These are phyloP conservation scores for Hypoxylon sp. DNA, from an alignment of 2,329 filamentous ascomycete species.

Conservation along the genomic window DNA sequence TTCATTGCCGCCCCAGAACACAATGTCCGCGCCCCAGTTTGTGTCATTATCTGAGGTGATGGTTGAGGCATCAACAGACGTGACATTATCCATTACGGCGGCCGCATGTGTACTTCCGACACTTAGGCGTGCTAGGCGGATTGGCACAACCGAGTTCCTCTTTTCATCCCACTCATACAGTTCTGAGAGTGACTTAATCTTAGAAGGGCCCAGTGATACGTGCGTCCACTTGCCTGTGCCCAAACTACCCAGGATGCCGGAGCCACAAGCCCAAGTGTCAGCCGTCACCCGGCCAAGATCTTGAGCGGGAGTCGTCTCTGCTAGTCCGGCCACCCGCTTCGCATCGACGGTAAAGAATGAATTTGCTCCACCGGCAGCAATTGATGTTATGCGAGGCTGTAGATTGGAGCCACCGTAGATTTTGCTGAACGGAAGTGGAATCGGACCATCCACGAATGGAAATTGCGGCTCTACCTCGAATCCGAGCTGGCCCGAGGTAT, in stretches of 20 bases:
- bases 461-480: slow-evolving; percentile 71
- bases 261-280: slow-evolving; percentile 87
- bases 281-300: slow-evolving; percentile 66
- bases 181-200: slow-evolving; percentile 83
- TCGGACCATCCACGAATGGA: slow-evolving; percentile 72
- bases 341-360: slow-evolving; percentile 89
- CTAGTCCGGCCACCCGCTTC: slow-evolving; percentile 58
- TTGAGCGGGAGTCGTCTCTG: slow-evolving; percentile 50
- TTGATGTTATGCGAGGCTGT: slow-evolving; percentile 72
- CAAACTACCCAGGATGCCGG: slow-evolving; percentile 82
- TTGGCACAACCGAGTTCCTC: slow-evolving; percentile 72
- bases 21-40: slow-evolving; percentile 86
- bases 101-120: slow-evolving; percentile 83
- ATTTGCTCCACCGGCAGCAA: slow-evolving; percentile 86
- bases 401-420: slow-evolving; percentile 75
- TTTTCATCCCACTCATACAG: slow-evolving; percentile 88
- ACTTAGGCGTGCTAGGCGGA: slow-evolving; percentile 75
- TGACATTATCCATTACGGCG: slow-evolving; percentile 84
- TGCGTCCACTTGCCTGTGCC: slow-evolving; percentile 92
- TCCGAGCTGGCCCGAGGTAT: slow-evolving; percentile 90
- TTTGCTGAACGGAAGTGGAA: slow-evolving; percentile 71
- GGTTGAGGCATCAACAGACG: slow-evolving; percentile 65
- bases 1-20: slow-evolving; percentile 97
- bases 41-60: slow-evolving; percentile 70
- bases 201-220: slow-evolving; percentile 76